phyloP scores from a whole-genome alignment of 2,329 filamentous ascomycete genomes.

The Fusarium duplospermum region DNA sequence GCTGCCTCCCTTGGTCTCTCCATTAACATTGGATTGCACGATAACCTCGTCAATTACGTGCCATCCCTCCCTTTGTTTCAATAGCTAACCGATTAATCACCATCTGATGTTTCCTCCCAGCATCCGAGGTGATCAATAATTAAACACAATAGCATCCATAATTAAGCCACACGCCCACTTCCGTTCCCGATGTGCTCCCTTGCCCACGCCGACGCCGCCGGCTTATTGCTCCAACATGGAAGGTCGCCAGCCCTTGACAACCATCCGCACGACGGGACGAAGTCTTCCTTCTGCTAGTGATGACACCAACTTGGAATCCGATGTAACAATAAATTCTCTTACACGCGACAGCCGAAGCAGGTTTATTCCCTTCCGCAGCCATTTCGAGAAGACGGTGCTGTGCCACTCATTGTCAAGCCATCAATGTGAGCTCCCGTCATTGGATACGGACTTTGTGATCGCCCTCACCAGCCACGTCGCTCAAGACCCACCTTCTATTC shows the following conservation, averaged over 20 bases:
- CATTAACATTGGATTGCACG: not conserved
- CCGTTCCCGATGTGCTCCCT: not conserved
- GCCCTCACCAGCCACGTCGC: constrained; percentile 33
- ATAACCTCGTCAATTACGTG: not conserved
- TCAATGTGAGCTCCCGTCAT: constrained; percentile 2
- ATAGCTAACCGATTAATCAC: constrained; percentile 19
- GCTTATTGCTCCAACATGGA: constrained; percentile 5
- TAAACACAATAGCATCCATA: not conserved
- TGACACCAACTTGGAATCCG: constrained; percentile 26
- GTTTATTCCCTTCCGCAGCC: not conserved
- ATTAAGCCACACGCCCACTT: constrained; percentile 9
- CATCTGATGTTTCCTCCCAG: not conserved
- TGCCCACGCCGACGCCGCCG: not conserved
- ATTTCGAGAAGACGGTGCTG: not conserved
- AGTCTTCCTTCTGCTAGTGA: not conserved
- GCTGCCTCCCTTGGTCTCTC: constrained; percentile 7
- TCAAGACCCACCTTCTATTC: constrained; percentile 33
- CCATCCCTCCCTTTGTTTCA: constrained; percentile 10
- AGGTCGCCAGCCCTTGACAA: not conserved
- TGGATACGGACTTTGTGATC: constrained; percentile 21
- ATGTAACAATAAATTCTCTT: constrained; percentile 14
- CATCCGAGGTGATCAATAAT: not conserved
- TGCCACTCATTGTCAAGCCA: constrained; percentile 7
- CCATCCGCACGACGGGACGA: not conserved
- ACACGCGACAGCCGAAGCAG: constrained; percentile 13